Base-by-base conservation (phyloP, 805 yeast species). In the Zygoascus flipseniorum region DNA sequence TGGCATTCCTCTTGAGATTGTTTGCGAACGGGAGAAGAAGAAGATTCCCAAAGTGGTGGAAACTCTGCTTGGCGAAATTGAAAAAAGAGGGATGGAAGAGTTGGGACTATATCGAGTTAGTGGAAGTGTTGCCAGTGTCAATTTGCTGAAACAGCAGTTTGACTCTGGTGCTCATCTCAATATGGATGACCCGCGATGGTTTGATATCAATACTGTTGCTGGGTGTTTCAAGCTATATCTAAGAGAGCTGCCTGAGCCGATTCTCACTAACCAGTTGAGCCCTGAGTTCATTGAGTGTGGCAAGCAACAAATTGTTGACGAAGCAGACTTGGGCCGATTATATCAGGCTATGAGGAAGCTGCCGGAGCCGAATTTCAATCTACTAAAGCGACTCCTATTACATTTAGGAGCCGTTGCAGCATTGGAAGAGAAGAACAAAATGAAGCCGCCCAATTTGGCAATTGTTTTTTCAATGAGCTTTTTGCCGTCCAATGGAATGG, bases 401-500 rank as follows among this genome's bases (percentile, higher is more conserved):
- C 98, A 90, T 70, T 76, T 90, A 71, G 74, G 77, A 58, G 76
- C 76, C 58, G 83, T 92, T 23, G 82, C 85, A 52, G 77, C 76
- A 54, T 82, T 81, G 62, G 82, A 83, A 46, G 82, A 78, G 10
- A 71, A 70, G 47, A 92, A 92, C 70, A 83, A 83, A 65, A 92
- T 92, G 98, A 87, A 85, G 53, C 80, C 95, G 2, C 83, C 89
- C 1, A 92, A 92, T 65, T 71, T 92, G 62, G 95, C 97, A 4
- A 92, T 95, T 52, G 97, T 92, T 6, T 85, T 92, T 62, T 76
- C 84, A 4, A 81, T 81, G 82, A 78, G 83, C 67, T 77, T 80
- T 59, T 66, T 80, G 58, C 72, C 72, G 2, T 58, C 59, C 20
- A 48, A 32, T 43, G 51, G 48, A 31, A 31, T 31, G 32, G 58